phyloP scores from a whole-genome alignment of 441 rosid genomes.

The Geranium incanum region DNA sequence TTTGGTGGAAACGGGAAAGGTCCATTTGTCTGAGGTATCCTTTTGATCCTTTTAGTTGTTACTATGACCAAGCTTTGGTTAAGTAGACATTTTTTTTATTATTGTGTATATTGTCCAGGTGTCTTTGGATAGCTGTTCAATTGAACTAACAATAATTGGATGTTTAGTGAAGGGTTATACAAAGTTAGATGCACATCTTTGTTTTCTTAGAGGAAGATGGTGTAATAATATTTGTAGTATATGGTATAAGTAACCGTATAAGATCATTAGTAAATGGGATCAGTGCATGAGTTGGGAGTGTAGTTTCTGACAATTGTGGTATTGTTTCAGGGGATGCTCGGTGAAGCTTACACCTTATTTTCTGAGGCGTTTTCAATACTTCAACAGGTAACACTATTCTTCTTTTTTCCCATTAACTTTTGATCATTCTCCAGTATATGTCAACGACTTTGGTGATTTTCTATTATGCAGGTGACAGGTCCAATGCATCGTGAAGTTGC shows the following conservation, averaged over 20 bases:
- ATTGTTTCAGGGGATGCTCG: conserved; percentile 78
- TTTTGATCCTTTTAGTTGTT: not conserved
- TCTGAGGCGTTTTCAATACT: conserved; percentile 95
- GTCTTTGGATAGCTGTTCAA: not conserved
- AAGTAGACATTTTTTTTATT: not conserved
- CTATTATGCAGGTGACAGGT: conserved; percentile 79
- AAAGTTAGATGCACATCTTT: not conserved
- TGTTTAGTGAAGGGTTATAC: not conserved
- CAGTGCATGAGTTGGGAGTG: not conserved
- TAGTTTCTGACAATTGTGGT: not conserved
- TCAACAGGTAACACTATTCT: conserved; percentile 62
- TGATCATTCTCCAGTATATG: not conserved
- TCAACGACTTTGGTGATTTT: conserved; percentile 11
- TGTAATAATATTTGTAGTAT: no score
- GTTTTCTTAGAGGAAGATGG: no score
- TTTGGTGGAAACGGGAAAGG: conserved; percentile 89
- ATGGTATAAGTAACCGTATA: no score
- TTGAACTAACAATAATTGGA: not conserved
- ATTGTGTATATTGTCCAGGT: not conserved
- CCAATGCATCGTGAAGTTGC: conserved; percentile 99
- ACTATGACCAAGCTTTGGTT: not conserved
- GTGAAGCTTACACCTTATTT: conserved; percentile 88
- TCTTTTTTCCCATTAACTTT: not conserved
- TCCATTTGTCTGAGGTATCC: conserved; percentile 86
- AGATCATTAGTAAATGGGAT: not conserved